phyloP scores from a whole-genome alignment of 208 protist genomes.

The Angomonas ambiguus region DNA sequence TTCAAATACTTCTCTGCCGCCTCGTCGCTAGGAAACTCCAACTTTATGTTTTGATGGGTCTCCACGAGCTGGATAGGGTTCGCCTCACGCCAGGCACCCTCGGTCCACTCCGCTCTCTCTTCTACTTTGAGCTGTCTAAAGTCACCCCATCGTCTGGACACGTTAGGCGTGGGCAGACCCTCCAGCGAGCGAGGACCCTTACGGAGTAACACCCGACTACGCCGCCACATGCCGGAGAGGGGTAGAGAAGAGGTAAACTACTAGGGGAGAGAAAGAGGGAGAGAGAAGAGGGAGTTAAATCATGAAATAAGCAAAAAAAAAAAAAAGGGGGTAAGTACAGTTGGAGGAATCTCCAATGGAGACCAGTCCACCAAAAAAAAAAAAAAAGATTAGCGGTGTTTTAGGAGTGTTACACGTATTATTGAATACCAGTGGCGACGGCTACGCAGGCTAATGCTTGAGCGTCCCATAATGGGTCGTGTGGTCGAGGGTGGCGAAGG shows the following conservation, averaged over 20 bases:
- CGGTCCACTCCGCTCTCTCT: conserved; percentile 47
- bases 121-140: conserved; percentile 19
- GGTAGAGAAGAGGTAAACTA: neutral
- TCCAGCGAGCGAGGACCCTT: too few species aligned
- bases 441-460: conserved; percentile 70
- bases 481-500: conserved; percentile 15
- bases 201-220: conserved; percentile 13
- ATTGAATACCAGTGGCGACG: conserved; percentile 27
- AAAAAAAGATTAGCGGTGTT: neutral
- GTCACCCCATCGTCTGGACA: conserved; percentile 32
- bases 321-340: neutral
- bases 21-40: conserved; percentile 61
- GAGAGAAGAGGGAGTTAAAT: neutral
- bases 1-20: conserved; percentile 45
- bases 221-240: neutral
- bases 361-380: neutral
- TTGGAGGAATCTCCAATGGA: neutral
- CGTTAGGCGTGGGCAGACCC: conserved; percentile 31
- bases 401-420: too few species aligned
- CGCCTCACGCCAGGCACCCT: conserved; percentile 41
- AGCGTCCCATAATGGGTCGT: conserved; percentile 82
- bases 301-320: neutral
- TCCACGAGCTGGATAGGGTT: conserved; percentile 40
- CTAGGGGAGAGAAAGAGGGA: neutral
- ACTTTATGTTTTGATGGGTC: conserved; percentile 15